phyloP scores from a whole-genome alignment of 805 yeast species.

The Yamadazyma philogaea region DNA sequence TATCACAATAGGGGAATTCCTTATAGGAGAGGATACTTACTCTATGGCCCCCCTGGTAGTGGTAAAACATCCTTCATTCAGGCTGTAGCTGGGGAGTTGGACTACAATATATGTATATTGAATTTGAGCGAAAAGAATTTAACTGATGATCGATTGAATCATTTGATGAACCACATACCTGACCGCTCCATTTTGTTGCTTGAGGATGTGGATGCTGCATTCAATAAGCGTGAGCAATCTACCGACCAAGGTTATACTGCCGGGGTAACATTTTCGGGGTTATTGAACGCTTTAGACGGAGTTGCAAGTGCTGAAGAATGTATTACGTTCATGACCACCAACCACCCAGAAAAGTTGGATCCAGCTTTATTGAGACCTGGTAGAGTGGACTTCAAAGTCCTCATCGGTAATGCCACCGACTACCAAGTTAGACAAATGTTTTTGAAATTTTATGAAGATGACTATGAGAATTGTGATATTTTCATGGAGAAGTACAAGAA shows the following conservation, averaged over 20 bases:
- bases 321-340: slow-evolving; percentile 96
- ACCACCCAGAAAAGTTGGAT: slow-evolving; percentile 91
- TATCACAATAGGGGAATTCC: slow-evolving; percentile 97
- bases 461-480: slow-evolving; percentile 48
- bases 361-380: slow-evolving; percentile 95
- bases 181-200: slow-evolving; percentile 78
- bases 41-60: slow-evolving; percentile 97
- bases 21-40: slow-evolving; percentile 87
- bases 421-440: slow-evolving; percentile 83
- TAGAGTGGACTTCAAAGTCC: slow-evolving; percentile 79
- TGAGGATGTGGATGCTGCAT: slow-evolving; percentile 97
- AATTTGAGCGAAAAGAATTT: slow-evolving; percentile 87
- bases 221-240: slow-evolving; percentile 72
- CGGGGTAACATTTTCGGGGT: slow-evolving; percentile 93
- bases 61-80: slow-evolving; percentile 96
- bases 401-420: slow-evolving; percentile 83
- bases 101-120: slow-evolving; percentile 90
- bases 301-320: slow-evolving; percentile 97
- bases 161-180: slow-evolving; percentile 94
- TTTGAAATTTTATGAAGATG: slow-evolving; percentile 74
- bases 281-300: slow-evolving; percentile 92
- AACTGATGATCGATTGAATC: slow-evolving; percentile 92
- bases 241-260: slow-evolving; percentile 75
- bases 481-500: slow-evolving; percentile 46
- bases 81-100: slow-evolving; percentile 94